These are phyloP conservation scores for Apiospora koreana DNA, from an alignment of 2,329 filamentous ascomycete genomes.

Conservation along the genomic window DNA sequence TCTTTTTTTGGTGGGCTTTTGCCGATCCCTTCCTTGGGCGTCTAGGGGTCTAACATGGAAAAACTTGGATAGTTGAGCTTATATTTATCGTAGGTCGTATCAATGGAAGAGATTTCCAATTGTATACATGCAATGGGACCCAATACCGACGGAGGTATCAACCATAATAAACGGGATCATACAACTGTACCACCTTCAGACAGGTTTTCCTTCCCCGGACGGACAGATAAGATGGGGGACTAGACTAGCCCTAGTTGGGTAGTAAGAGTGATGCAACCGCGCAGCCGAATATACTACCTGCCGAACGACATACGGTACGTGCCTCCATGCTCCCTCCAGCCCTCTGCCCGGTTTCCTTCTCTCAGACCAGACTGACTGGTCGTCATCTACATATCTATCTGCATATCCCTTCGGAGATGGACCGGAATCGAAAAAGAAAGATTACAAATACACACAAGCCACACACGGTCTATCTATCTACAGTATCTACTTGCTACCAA, in stretches of 20 bases:
- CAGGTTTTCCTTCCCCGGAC: no score
- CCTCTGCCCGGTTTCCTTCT: no score
- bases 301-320: background rate
- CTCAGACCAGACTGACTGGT: background rate
- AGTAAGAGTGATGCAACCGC: conserved; percentile 3
- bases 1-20: background rate
- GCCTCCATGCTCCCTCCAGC: no score
- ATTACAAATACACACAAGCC: background rate
- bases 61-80: background rate
- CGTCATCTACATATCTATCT: background rate
- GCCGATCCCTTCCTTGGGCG: background rate
- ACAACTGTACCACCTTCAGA: no score
- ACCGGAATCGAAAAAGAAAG: background rate
- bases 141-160: background rate
- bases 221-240: no score
- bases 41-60: background rate
- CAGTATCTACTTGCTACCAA: background rate
- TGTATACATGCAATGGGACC: background rate
- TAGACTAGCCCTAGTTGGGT: background rate
- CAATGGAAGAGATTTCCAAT: no score
- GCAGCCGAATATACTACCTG: background rate
- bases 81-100: background rate
- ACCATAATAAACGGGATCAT: background rate
- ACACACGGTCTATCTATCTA: background rate
- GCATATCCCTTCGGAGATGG: background rate